Conservation (phyloP, 768 basidiomycete genomes). For the Cyclocybe aegerita region DNA sequence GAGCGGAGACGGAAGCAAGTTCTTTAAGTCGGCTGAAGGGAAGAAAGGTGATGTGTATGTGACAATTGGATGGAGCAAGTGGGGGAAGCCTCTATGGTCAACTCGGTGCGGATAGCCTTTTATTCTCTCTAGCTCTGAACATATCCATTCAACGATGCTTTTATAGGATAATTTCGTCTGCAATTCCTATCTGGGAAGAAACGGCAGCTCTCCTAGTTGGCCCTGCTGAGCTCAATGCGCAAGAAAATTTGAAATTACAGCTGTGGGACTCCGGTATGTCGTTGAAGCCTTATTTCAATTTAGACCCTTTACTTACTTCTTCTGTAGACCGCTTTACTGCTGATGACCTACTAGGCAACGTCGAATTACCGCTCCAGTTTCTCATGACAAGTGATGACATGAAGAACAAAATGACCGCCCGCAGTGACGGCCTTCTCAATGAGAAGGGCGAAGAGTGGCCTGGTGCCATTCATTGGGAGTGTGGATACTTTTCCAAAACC, state of each 20-base stretch:
- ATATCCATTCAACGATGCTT: background rate
- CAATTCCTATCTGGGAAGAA: slow-evolving; percentile 71
- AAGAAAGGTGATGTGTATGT: slow-evolving; percentile 54
- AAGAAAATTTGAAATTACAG: slow-evolving; percentile 63
- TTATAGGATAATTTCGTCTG: slow-evolving; percentile 58
- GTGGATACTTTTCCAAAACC: slow-evolving; percentile 53
- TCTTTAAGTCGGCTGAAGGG: slow-evolving; percentile 30
- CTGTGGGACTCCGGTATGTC: slow-evolving; percentile 68
- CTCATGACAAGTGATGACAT: slow-evolving; percentile 32
- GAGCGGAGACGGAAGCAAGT: slow-evolving; percentile 33
- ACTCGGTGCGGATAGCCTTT: slow-evolving; percentile 38
- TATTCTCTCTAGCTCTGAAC: no score
- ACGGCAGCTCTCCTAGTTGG: slow-evolving; percentile 61
- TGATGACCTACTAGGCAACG: slow-evolving; percentile 50
- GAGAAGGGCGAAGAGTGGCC: slow-evolving; percentile 28
- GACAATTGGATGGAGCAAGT: slow-evolving; percentile 63
- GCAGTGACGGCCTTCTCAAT: slow-evolving; percentile 44
- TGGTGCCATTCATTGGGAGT: slow-evolving; percentile 47
- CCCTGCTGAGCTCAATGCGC: slow-evolving; percentile 62
- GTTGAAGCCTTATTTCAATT: background rate
- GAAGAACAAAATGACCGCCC: slow-evolving; percentile 45
- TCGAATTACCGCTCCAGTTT: slow-evolving; percentile 38
- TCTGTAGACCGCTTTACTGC: slow-evolving; percentile 40
- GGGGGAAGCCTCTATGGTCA: slow-evolving; percentile 66
- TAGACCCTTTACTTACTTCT: background rate